These are phyloP conservation scores for Sporothrix phasma DNA, from an alignment of 2,329 filamentous ascomycete species.

Conservation along the genomic window DNA sequence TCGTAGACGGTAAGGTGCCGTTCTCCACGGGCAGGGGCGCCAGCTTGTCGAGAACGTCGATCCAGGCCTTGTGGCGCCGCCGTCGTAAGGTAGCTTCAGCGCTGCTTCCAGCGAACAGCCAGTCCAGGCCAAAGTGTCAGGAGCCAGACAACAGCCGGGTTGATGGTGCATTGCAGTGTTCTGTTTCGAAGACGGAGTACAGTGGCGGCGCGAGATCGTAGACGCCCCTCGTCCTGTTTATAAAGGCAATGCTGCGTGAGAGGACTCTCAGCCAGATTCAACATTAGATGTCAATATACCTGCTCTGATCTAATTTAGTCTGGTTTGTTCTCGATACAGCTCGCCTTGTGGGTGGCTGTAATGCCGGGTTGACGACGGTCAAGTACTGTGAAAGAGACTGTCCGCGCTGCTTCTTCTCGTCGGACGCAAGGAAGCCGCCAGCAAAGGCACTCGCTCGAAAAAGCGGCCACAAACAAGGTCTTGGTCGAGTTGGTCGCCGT, in stretches of 20 bases:
- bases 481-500: constrained; percentile 20
- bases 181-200: constrained; percentile 45
- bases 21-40: constrained; percentile 40
- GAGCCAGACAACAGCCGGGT: constrained; percentile 54
- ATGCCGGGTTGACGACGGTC: constrained; percentile 41
- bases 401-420: constrained; percentile 35
- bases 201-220: constrained; percentile 42
- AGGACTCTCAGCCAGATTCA: constrained; percentile 5
- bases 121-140: constrained; percentile 51
- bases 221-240: constrained; percentile 38
- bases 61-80: constrained; percentile 37
- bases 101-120: constrained; percentile 41
- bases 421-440: constrained; percentile 25
- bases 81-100: constrained; percentile 29
- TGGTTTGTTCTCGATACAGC: background rate
- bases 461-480: constrained; percentile 26
- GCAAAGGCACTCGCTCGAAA: constrained; percentile 26
- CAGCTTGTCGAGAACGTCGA: constrained; percentile 39
- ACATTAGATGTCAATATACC: background rate
- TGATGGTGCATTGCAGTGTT: constrained; percentile 45
- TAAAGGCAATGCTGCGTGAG: constrained; percentile 33
- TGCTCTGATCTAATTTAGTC: constrained; percentile 13
- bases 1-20: constrained; percentile 44
- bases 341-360: constrained; percentile 37
- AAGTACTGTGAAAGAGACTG: constrained; percentile 45